Evolutionary conservation across 2,329 filamentous ascomycete species (phyloP), one percentile per base, ranked within the genome.

Genomic region (Periconia sp.): DNA sequence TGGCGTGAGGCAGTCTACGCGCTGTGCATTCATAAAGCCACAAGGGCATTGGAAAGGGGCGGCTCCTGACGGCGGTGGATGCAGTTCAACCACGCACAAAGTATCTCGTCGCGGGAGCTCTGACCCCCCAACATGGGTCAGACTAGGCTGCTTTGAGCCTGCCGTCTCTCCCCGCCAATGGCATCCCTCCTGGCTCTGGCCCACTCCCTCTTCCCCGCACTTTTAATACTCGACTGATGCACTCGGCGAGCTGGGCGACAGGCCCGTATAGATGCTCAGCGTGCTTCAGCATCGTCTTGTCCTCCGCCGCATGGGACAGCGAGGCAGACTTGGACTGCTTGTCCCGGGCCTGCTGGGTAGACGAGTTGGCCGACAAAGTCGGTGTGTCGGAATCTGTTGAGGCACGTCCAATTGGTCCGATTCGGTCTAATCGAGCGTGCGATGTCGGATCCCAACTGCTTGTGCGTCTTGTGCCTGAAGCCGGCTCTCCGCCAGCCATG

Each of bases 191-290:
- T 21, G 13, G 23, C 18, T 19, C 18, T 24, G 30, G 19, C n/a
- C 36, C 26, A 40, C 13, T 21, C 22, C 15, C 12, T 29, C 25
- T 50, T 54, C 50, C 48, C 50, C 50, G 48, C 50, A 54, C 22
- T 54, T 45, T 46, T 34, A 38, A 49, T 25, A 36, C 30, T 33
- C 17, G 16, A 25, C 9, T 40, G 43, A 48, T 15, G 36, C 44
- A 43, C 10, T 12, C 40, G 31, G 35, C 22, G 21, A 22, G 26
- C 18, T 11, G 13, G 28, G 12, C 29, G 24, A 28, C 16, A 11
- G 28, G n/a, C 10, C 17, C 8, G 8, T 13, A 17, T 10, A n/a
- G 34, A 35, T 33, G 12, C 25, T 15, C 6, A 23, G 18, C 4
- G 36, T 31, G 33, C 26, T 43, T 37, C 25, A 22, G 5, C 13